phyloP scores from a whole-genome alignment of 164 flowering plant species.

The Sextonia rubra region DNA sequence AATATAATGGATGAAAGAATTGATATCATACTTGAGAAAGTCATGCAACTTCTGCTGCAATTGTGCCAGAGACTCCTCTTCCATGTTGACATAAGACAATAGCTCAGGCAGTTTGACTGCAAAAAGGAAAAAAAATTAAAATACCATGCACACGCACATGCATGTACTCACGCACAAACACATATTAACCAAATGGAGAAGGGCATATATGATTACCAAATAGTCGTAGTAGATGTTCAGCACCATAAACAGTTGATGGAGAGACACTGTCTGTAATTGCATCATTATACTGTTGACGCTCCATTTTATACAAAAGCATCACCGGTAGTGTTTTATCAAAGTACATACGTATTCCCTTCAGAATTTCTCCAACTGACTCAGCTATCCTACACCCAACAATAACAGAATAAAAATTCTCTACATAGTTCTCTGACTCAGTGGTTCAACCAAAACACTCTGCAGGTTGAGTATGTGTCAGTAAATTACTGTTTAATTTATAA shows the following conservation, averaged over 20 bases:
- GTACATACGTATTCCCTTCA: constrained; percentile 63
- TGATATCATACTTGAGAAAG: constrained; percentile 66
- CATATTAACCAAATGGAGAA: too few relatives aligned
- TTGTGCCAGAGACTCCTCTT: constrained; percentile 64
- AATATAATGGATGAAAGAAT: constrained; percentile 2
- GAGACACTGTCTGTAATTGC: constrained; percentile 34
- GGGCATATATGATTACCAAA: constrained; percentile 59
- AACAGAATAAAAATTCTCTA: not conserved
- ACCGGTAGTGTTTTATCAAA: constrained; percentile 79
- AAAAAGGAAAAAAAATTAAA: constrained; percentile 1
- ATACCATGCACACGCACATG: too few relatives aligned
- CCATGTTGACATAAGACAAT: constrained; percentile 69
- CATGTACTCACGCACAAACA: too few relatives aligned
- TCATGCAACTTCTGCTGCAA: constrained; percentile 78
- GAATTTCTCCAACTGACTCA: constrained; percentile 55
- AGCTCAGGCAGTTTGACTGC: constrained; percentile 95
- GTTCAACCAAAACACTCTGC: too few relatives aligned
- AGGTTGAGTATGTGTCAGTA: too few relatives aligned
- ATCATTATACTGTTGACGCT: constrained; percentile 68
- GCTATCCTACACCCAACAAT: constrained; percentile 37
- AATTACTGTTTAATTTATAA: too few relatives aligned
- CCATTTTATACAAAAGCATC: constrained; percentile 73
- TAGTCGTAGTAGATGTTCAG: constrained; percentile 87
- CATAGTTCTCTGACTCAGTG: too few relatives aligned
- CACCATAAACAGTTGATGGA: constrained; percentile 84